Conservation (phyloP, 2,329 filamentous ascomycete species). For the Geosmithia flava region DNA sequence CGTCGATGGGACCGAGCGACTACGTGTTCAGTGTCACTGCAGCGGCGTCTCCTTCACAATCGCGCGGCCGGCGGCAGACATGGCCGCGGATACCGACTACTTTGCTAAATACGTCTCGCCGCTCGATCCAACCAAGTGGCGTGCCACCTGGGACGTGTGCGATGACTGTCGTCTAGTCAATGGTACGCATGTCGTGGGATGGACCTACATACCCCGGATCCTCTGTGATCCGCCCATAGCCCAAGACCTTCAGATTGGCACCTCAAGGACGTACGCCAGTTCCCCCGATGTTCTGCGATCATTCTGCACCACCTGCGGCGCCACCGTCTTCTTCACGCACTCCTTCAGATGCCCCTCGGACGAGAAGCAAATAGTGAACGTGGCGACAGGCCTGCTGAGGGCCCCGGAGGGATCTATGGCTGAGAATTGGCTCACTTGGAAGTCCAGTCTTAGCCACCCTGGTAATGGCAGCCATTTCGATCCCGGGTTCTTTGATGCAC, state of each 20-base stretch:
- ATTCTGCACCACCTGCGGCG: conserved; percentile 34
- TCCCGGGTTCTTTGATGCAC: conserved; percentile 16
- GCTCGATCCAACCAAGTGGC: conserved; percentile 26
- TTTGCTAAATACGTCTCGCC: conserved; percentile 22
- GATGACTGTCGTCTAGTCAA: conserved; percentile 29
- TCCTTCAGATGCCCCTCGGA: conserved; percentile 13
- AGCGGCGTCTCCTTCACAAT: conserved; percentile 34
- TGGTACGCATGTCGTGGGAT: conserved; percentile 27
- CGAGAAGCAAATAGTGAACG: conserved; percentile 22
- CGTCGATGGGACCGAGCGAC: conserved; percentile 20
- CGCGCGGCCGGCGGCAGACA: conserved; percentile 19
- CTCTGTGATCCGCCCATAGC: conserved; percentile 22
- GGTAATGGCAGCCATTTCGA: conserved; percentile 24
- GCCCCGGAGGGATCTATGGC: conserved; percentile 30
- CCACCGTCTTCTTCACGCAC: conserved; percentile 24
- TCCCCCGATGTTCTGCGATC: conserved; percentile 23
- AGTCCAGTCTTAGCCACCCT: conserved; percentile 19
- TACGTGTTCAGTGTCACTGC: conserved; percentile 32
- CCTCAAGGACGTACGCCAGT: conserved; percentile 26
- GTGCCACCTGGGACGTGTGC: conserved; percentile 26
- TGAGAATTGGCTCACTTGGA: conserved; percentile 33
- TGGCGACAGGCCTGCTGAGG: conserved; percentile 30
- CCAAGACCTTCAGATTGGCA: conserved; percentile 25
- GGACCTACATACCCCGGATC: conserved; percentile 26
- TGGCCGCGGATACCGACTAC: conserved; percentile 11